Evolutionary conservation across 768 basidiomycete genomes (phyloP).

Genomic region (Holtermannia corniformis): DNA sequence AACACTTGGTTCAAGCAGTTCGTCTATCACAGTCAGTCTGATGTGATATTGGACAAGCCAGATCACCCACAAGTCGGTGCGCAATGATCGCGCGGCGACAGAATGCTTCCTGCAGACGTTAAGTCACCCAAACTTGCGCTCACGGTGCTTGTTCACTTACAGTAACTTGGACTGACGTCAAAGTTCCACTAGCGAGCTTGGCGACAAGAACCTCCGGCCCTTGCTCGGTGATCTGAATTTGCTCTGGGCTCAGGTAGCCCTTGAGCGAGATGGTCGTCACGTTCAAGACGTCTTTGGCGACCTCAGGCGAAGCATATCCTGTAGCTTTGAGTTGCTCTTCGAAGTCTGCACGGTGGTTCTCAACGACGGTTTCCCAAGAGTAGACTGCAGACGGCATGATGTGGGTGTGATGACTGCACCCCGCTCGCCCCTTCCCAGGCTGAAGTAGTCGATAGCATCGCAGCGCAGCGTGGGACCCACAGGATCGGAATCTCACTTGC

Average conservation of each 20-base stretch:
- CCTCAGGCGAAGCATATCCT: background rate
- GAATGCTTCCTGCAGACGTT: conserved; percentile 50
- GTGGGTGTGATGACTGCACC: background rate
- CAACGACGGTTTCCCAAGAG: background rate
- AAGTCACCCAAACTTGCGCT: conserved; percentile 56
- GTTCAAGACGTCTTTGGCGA: conserved; percentile 45
- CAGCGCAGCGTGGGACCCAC: too few species aligned
- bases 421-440: too few species aligned
- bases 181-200: conserved; percentile 6
- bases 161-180: conserved; percentile 35
- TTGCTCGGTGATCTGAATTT: conserved; percentile 56
- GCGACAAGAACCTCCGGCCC: conserved; percentile 39
- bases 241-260: conserved; percentile 52
- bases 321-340: background rate
- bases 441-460: too few species aligned
- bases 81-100: conserved; percentile 69
- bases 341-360: background rate
- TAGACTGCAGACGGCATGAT: background rate
- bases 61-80: conserved; percentile 58
- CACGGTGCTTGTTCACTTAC: conserved; percentile 52
- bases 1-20: conserved; percentile 82
- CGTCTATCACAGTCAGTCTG: conserved; percentile 44
- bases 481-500: too few species aligned
- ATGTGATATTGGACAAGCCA: background rate
- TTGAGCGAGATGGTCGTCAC: conserved; percentile 48